Evolutionary conservation across 768 basidiomycete genomes (phyloP).

Genomic region (Tulasnella sp.): DNA sequence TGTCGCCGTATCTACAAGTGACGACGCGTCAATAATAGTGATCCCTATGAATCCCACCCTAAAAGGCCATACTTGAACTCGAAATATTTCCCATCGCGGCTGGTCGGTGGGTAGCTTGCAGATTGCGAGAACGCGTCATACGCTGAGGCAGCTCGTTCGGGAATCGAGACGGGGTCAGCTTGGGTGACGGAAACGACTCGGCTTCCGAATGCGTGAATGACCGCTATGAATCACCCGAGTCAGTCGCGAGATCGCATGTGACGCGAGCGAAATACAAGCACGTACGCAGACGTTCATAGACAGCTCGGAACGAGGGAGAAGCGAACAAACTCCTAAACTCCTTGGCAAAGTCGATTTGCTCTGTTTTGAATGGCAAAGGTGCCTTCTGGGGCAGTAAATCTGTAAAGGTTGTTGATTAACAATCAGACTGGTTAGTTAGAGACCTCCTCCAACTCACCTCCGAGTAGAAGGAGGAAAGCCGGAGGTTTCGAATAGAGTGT

Average conservation of each 20-base stretch:
- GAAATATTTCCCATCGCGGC: conserved; percentile 49
- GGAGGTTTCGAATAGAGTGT: conserved; percentile 32
- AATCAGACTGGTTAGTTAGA: neutral
- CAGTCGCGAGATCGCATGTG: neutral
- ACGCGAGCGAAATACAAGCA: neutral
- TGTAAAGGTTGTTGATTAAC: neutral
- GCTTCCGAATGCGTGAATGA: neutral
- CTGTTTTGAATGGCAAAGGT: conserved; percentile 39
- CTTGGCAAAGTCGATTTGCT: conserved; percentile 10
- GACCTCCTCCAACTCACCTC: conserved; percentile 32
- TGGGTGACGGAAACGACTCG: neutral
- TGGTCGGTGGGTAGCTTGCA: conserved; percentile 33
- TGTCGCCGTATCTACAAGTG: conserved; percentile 51
- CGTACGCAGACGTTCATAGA: conserved; percentile 69
- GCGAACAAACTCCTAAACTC: conserved; percentile 64
- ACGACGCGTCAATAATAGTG: neutral
- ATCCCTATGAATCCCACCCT: too few species aligned
- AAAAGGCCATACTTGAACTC: conserved; percentile 42
- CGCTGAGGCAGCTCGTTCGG: neutral
- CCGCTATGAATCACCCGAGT: neutral
- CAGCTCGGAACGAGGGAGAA: conserved; percentile 57
- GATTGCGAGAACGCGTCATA: conserved; percentile 3
- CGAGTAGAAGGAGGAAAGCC: conserved; percentile 65
- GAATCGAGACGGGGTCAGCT: neutral
- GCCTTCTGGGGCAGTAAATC: conserved; percentile 77